Evolutionary conservation across 805 yeast species (phyloP), one percentile per base, ranked within the genome.

Genomic region (Candida nitratophila): DNA sequence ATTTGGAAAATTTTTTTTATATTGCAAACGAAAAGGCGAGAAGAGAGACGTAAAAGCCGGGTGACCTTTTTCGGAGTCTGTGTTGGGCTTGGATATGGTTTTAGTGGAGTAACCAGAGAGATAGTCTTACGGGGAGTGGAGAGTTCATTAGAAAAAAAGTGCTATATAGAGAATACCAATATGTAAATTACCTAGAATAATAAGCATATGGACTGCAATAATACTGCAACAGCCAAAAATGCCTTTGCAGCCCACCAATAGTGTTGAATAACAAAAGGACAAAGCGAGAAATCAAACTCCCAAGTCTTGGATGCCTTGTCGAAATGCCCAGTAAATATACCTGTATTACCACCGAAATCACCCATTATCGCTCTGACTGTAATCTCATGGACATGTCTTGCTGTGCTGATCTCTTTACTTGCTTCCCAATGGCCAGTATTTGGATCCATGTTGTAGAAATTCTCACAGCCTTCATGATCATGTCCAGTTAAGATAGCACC

Each of bases 361-460:
- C 99, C 99, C 98, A 93, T 93, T 80, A 91, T 85, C 16, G 96
- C 79, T 45, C 90, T 70, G 20, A 93, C 96, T 0, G 95, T 91
- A 45, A 86, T 68, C 63, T 91, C 98, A 45, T 79, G 71, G 14
- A 88, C 65, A 16, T 71, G 66, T n/a, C 59, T 55, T 17, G 55
- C 61, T 12, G 66, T 51, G 3, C 17, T 40, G 9, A 58, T 51
- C 3, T 59, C 55, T 49, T 76, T 79, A 0, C 76, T 60, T 0
- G 89, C 85, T 6, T 61, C 70, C 95, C 95, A 85, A 16, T 67
- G 63, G 5, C 70, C 71, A 17, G 58, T 56, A 1, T 59, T 57
- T 9, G 50, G 48, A 41, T 73, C 60, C 46, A 56, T 69, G 57
- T 75, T 77, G 60, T 85, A 87, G 61, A 74, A 71, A 32, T 81